Percentiles rank a stretch among this genome's conserved stretches.
Evolutionary conservation across 1,284 basidiomycete genomes (phyloP).

Genomic region (Puccinia coronata): DNA sequence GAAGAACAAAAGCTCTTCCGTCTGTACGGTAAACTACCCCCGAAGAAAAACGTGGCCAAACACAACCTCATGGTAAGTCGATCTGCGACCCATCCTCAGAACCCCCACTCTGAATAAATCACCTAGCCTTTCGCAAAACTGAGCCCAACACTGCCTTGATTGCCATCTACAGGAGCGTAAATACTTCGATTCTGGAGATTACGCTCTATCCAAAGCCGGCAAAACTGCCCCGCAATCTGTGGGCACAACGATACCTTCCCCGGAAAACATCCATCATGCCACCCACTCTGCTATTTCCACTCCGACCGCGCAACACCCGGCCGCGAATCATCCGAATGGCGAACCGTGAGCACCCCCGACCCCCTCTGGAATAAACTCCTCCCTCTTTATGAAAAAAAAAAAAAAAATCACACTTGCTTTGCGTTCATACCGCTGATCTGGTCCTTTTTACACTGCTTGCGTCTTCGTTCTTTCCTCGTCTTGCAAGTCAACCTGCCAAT

Average conservation of each 20-base stretch:
- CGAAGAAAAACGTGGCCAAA: constrained; percentile 84
- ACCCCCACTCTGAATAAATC: not conserved
- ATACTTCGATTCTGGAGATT: constrained; percentile 97
- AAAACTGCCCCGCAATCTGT: constrained; percentile 81
- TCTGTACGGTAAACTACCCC: constrained; percentile 90
- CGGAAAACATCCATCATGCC: constrained; percentile 65
- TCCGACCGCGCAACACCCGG: not conserved
- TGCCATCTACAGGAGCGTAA: constrained; percentile 74
- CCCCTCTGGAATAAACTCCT: not conserved
- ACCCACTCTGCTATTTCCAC: constrained; percentile 52
- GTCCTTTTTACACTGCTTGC: not conserved
- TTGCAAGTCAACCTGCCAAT: not conserved
- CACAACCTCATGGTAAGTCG: constrained; percentile 86
- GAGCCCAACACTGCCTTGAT: no score
- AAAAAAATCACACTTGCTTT: not conserved
- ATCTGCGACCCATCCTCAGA: constrained; percentile 6
- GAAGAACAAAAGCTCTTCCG: constrained; percentile 93
- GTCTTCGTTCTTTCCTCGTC: not conserved
- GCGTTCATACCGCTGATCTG: no score
- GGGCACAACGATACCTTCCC: constrained; percentile 90
- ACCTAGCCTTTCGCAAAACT: constrained; percentile 35
- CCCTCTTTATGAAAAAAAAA: no score
- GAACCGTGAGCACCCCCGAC: not conserved
- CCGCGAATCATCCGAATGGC: not conserved
- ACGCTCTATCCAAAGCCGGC: constrained; percentile 91